Percentiles rank a stretch among this genome's conserved stretches.
phyloP scores from a whole-genome alignment of 1,139 yeast genomes.

The Saccharomyces uvarum region DNA sequence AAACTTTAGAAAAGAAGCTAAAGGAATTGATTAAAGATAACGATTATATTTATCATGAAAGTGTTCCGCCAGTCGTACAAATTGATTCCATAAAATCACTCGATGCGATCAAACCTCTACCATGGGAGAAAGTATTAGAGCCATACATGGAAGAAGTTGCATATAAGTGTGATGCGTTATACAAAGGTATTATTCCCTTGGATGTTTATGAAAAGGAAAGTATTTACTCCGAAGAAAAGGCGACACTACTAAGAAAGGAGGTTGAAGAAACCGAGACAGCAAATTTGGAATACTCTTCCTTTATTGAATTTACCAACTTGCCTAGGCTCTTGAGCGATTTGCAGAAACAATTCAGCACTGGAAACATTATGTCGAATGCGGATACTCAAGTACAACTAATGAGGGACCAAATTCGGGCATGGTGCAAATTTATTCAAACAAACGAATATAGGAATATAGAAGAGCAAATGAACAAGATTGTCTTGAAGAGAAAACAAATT shows the following conservation, averaged over 20 bases:
- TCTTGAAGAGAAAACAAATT: conserved; percentile 37
- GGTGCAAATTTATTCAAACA: conserved; percentile 23
- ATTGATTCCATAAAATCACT: conserved; percentile 55
- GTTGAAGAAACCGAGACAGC: conserved; percentile 72
- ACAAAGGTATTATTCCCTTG: conserved; percentile 75
- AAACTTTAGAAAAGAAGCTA: conserved; percentile 26
- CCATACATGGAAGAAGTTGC: conserved; percentile 50
- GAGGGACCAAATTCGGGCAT: conserved; percentile 25
- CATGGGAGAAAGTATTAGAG: conserved; percentile 18
- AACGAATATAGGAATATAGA: conserved; percentile 28
- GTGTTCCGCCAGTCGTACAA: conserved; percentile 53
- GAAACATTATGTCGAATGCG: conserved; percentile 8
- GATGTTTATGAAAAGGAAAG: conserved; percentile 82
- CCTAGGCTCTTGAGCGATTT: conserved; percentile 60
- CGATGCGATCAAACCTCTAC: conserved; percentile 60
- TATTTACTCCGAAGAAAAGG: conserved; percentile 82
- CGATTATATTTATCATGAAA: conserved; percentile 79
- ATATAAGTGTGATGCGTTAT: conserved; percentile 51
- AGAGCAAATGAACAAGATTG: conserved; percentile 23
- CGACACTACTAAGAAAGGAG: conserved; percentile 65
- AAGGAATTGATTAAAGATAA: conserved; percentile 63
- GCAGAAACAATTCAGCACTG: conserved; percentile 31
- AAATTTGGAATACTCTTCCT: conserved; percentile 68
- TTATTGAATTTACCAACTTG: conserved; percentile 68
- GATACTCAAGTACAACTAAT: conserved; percentile 22